A percentile compares a stretch with the other conserved stretches of the same genome.
Conservation (phyloP, 345 rosid genomes). For the Turritis glabra region DNA sequence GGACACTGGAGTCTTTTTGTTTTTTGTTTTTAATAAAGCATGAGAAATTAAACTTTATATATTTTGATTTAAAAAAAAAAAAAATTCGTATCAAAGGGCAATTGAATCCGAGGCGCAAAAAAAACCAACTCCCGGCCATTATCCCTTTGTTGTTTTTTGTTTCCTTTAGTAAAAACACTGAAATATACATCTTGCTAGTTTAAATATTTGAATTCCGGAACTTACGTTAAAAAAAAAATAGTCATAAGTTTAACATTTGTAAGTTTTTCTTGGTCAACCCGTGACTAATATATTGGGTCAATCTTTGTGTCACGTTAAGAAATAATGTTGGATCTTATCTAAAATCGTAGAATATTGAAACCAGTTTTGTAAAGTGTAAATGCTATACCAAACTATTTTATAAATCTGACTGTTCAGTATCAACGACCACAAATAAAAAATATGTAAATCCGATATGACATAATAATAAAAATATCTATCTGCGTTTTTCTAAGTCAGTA, state of each 20-base stretch:
- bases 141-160: not conserved
- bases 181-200: too few relatives aligned
- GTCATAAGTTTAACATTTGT: not conserved
- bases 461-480: not conserved
- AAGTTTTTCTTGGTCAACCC: not conserved
- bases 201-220: not conserved
- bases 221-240: not conserved
- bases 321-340: not conserved
- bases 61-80: too few relatives aligned
- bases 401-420: not conserved
- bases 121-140: not conserved
- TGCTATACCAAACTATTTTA: not conserved
- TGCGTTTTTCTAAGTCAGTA: not conserved
- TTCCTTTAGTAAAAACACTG: too few relatives aligned
- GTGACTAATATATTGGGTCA: not conserved
- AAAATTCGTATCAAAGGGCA: too few relatives aligned
- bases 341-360: not conserved
- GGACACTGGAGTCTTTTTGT: too few relatives aligned
- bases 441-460: not conserved
- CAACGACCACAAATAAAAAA: constrained; percentile 10
- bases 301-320: not conserved
- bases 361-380: not conserved
- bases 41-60: too few relatives aligned
- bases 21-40: too few relatives aligned
- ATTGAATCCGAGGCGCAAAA: too few relatives aligned